Evolutionary conservation across 2,329 filamentous ascomycete genomes (phyloP).

Genomic region (Teratosphaeria pseudoeucalypti): DNA sequence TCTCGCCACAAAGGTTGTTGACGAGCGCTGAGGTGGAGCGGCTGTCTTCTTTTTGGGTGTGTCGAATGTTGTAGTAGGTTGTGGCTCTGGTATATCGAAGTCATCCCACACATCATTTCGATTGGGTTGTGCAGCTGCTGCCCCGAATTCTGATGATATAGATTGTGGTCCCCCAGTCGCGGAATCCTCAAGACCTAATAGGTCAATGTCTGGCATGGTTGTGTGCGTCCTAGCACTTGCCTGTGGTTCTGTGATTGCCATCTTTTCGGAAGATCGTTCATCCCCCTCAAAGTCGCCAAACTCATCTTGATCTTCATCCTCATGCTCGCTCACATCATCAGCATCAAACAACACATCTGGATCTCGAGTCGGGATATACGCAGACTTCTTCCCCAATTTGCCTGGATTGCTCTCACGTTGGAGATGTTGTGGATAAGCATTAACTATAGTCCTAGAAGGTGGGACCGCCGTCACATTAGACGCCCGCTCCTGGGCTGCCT

Average conservation of each 20-base stretch:
- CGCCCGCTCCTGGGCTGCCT: slow-evolving; percentile 1
- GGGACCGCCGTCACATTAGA: neutral
- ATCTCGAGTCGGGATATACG: slow-evolving; percentile 13
- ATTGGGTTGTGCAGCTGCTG: neutral
- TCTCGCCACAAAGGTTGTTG: neutral
- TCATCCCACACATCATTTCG: slow-evolving; percentile 31
- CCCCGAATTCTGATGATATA: neutral
- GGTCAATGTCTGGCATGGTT: slow-evolving; percentile 14
- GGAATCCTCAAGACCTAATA: slow-evolving; percentile 24
- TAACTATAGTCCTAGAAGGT: neutral
- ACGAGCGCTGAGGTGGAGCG: neutral
- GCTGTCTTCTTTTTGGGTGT: neutral
- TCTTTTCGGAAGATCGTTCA: neutral
- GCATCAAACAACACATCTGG: slow-evolving; percentile 25
- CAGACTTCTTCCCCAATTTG: slow-evolving; percentile 17
- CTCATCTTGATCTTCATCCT: slow-evolving; percentile 24
- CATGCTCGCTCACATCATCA: slow-evolving; percentile 18
- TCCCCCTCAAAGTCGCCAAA: slow-evolving; percentile 25
- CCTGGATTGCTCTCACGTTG: slow-evolving; percentile 4
- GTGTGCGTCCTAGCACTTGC: neutral
- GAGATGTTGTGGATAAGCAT: neutral
- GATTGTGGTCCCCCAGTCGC: neutral
- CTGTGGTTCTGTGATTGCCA: neutral
- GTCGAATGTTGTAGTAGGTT: neutral
- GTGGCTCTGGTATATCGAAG: slow-evolving; percentile 23